phyloP scores from a whole-genome alignment of 805 yeast genomes.

The Starmerella floricola region DNA sequence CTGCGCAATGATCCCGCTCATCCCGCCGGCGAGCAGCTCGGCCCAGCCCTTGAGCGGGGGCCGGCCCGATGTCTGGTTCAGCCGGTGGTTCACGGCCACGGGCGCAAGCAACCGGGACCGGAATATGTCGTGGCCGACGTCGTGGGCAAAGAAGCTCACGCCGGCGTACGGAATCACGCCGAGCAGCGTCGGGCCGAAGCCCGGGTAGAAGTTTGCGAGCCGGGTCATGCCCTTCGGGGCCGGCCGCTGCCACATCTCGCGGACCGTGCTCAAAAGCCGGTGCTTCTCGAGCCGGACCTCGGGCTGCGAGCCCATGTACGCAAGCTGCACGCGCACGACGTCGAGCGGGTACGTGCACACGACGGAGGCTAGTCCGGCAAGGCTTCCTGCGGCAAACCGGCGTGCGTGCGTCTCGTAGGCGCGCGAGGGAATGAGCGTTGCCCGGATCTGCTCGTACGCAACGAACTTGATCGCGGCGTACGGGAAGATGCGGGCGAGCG shows the following conservation, averaged over 20 bases:
- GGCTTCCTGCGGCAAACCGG: slow-evolving; percentile 74
- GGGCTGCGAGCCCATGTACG: slow-evolving; percentile 45
- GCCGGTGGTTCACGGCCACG: slow-evolving; percentile 29
- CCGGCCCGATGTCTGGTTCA: slow-evolving; percentile 27
- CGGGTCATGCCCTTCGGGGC: slow-evolving; percentile 2
- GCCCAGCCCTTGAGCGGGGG: slow-evolving; percentile 80
- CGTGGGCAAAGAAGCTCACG: slow-evolving; percentile 91
- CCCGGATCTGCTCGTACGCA: slow-evolving; percentile 84
- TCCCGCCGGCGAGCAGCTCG: slow-evolving; percentile 83
- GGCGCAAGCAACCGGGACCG: slow-evolving; percentile 45
- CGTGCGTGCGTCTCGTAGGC: slow-evolving; percentile 68
- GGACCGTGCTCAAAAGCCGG: slow-evolving; percentile 23
- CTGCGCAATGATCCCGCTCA: slow-evolving; percentile 92
- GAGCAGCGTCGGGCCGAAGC: slow-evolving; percentile 82
- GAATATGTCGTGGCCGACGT: slow-evolving; percentile 73
- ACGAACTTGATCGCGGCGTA: slow-evolving; percentile 96
- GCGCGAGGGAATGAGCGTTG: slow-evolving; percentile 62
- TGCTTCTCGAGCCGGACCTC: slow-evolving; percentile 25
- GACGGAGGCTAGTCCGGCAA: slow-evolving; percentile 80
- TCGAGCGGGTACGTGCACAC: slow-evolving; percentile 87
- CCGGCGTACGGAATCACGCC: slow-evolving; percentile 99
- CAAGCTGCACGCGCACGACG: slow-evolving; percentile 77
- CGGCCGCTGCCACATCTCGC: slow-evolving; percentile 25
- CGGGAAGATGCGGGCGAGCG: slow-evolving; percentile 81
- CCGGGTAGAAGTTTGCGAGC: slow-evolving; percentile 68